phyloP scores from a whole-genome alignment of 2,329 filamentous ascomycete genomes.

The Hortaea werneckii region DNA sequence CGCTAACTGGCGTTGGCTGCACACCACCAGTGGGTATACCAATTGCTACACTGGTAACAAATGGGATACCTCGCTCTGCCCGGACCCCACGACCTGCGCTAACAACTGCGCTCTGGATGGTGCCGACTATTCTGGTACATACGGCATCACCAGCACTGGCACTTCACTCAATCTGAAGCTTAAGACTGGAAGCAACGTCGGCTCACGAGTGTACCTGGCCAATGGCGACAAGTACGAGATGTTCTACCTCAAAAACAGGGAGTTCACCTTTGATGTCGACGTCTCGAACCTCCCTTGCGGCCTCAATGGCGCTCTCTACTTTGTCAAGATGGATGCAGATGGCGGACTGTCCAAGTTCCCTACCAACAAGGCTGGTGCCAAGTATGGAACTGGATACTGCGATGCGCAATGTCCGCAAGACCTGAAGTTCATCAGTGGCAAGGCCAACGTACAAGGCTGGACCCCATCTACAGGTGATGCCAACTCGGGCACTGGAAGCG shows the following conservation, averaged over 20 bases:
- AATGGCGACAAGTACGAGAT: constrained; percentile 53
- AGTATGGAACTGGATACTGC: constrained; percentile 51
- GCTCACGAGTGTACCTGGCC: constrained; percentile 54
- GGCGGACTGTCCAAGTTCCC: constrained; percentile 45
- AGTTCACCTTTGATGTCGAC: constrained; percentile 65
- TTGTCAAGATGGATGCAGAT: constrained; percentile 51
- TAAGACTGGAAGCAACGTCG: constrained; percentile 28
- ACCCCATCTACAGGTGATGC: constrained; percentile 13
- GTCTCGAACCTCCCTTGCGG: constrained; percentile 59
- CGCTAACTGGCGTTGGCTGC: constrained; percentile 42
- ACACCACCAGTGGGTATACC: constrained; percentile 34
- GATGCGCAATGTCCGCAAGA: constrained; percentile 37
- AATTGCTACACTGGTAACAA: constrained; percentile 41
- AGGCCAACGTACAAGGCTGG: constrained; percentile 38
- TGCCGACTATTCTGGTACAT: constrained; percentile 46
- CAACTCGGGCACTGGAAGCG: constrained; percentile 27
- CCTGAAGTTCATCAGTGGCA: constrained; percentile 22
- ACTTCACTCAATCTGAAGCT: constrained; percentile 39
- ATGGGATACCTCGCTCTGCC: constrained; percentile 32
- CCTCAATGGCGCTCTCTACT: constrained; percentile 60
- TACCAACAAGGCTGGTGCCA: constrained; percentile 31
- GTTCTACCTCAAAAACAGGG: constrained; percentile 55
- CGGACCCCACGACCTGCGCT: constrained; percentile 37
- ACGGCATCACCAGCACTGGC: constrained; percentile 43
- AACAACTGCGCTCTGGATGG: constrained; percentile 48